These are phyloP conservation scores for Aspergillus fijiensis DNA, from an alignment of 2,329 filamentous ascomycete genomes.

Conservation along the genomic window DNA sequence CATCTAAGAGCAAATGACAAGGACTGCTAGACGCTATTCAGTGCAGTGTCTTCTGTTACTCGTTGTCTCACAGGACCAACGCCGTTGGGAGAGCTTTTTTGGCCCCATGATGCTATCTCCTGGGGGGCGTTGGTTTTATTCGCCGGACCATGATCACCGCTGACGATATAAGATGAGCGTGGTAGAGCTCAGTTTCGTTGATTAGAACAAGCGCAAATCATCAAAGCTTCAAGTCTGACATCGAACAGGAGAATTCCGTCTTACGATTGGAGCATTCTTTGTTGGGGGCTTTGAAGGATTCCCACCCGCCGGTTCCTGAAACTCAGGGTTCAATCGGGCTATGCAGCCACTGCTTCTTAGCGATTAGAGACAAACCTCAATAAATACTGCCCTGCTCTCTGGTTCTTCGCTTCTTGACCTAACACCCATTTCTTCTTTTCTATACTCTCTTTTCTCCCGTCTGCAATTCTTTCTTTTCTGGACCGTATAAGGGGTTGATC, in stretches of 20 bases:
- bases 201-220: background rate
- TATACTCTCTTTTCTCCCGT: background rate
- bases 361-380: background rate
- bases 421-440: background rate
- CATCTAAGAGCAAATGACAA: background rate
- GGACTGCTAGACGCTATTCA: background rate
- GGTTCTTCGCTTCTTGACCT: background rate
- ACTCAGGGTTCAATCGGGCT: background rate
- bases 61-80: background rate
- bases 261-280: background rate
- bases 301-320: background rate
- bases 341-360: background rate
- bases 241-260: background rate
- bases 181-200: background rate
- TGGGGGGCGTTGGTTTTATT: background rate
- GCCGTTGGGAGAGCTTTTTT: background rate
- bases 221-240: background rate
- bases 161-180: background rate
- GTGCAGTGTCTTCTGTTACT: background rate
- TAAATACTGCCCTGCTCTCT: background rate
- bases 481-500: background rate
- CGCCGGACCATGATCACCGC: background rate
- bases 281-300: background rate
- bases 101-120: slow-evolving; percentile 1
- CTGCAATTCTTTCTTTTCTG: background rate